Conservation (phyloP, 2,329 filamentous ascomycete species). For the Fusarium xylarioides region DNA sequence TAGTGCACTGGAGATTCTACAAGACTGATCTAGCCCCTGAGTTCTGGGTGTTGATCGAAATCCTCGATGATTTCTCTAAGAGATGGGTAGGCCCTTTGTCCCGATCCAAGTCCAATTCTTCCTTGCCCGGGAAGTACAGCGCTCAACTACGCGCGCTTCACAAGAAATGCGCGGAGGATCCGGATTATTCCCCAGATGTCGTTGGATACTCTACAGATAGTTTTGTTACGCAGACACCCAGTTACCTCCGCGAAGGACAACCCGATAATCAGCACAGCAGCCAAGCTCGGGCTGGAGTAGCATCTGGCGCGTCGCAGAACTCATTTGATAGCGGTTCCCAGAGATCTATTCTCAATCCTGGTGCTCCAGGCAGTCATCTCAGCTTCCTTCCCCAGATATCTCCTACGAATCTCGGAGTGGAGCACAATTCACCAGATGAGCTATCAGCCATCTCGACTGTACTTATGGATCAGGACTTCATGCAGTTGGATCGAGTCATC, state of each 20-base stretch:
- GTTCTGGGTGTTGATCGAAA: conserved; percentile 44
- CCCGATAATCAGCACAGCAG: fast-evolving
- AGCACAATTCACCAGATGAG: conserved; percentile 35
- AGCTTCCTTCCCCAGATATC: conserved; percentile 18
- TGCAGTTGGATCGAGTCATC: conserved; percentile 47
- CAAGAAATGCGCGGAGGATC: neutral
- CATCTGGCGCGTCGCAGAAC: fast-evolving
- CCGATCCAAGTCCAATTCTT: neutral
- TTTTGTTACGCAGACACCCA: neutral
- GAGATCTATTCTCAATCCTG: neutral
- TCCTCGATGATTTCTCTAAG: conserved; percentile 44
- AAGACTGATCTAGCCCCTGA: conserved; percentile 28
- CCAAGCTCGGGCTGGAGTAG: fast-evolving
- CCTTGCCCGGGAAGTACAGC: conserved; percentile 14
- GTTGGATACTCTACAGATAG: conserved; percentile 29
- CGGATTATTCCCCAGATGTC: conserved; percentile 9
- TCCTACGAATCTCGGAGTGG: neutral
- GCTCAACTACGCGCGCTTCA: conserved; percentile 13
- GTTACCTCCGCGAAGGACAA: neutral
- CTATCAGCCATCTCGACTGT: conserved; percentile 45
- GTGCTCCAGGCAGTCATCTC: neutral
- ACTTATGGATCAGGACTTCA: conserved; percentile 46
- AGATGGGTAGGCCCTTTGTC: conserved; percentile 38
- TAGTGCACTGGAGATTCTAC: conserved; percentile 36
- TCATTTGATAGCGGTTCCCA: neutral